Base-by-base conservation (phyloP, 148 eudicot genomes). In the Silene latifolia region DNA sequence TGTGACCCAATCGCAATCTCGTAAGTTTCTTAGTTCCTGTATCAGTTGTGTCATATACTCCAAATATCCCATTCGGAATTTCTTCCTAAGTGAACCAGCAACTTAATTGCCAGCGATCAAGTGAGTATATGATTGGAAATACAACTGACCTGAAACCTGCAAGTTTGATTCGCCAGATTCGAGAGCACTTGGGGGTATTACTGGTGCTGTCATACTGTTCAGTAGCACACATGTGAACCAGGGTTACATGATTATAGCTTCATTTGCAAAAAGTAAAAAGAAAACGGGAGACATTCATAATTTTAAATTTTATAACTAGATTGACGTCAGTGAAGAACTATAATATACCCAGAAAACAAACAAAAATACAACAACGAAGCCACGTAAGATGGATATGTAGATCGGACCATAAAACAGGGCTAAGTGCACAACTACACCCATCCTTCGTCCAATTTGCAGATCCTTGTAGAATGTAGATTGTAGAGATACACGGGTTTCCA, bases 191-290 rank as follows among this genome's bases (percentile, higher is more conserved):
- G 83, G 48, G 58, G 98, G 92, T 79, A 95, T 92, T 54, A 77
- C 25, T 62, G 98, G 98, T 48, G 98, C 97, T 72, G 98, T 95
- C 98, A 95, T 95, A 79, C 98, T 95, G 89, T 82, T 53, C 73
- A 79, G 46, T 60, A 27, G 71, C 19, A 23, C 12, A 63, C 25
- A 54, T 27, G 63, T 8, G 18, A 8, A 17, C 54, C 75, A 54
- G 60, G 27, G 29, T 56, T 19, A 53, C 71, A 44, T 25, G 54
- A 20, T 66, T 35, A 51, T 21, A 74, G 21, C 18, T 47, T 29
- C 13, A 69, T 20, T 15, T 47, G 19, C 29, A 32, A 63, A 63
- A 63, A 21, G 23, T 2, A 8, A 21, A 56, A 14, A n/a, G 4
- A 63, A 27, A 63, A 63, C 25, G 14, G 67, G 27, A 13, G 27